Evolutionary conservation across 257 asterid genomes (phyloP).

Genomic region (Primulina tabacum): DNA sequence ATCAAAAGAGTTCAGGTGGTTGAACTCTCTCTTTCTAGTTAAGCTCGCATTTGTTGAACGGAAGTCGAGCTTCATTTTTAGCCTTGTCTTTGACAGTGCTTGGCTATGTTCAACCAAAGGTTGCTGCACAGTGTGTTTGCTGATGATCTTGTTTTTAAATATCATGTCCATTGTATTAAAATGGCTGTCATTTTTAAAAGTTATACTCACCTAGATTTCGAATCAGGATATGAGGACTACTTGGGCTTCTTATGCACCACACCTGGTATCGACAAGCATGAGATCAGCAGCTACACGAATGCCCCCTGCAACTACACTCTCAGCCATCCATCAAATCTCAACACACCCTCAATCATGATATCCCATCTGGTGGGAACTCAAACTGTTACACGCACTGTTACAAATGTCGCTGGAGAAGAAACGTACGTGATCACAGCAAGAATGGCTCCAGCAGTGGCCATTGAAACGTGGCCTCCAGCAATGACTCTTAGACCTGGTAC

Average conservation of each 20-base stretch:
- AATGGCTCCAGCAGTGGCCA: slow-evolving; percentile 88
- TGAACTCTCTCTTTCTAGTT: not conserved
- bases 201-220: slow-evolving; percentile 19
- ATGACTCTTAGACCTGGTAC: slow-evolving; percentile 83
- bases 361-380: slow-evolving; percentile 90
- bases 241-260: slow-evolving; percentile 89
- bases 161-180: not conserved
- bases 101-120: not conserved
- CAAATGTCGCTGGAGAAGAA: slow-evolving; percentile 86
- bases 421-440: slow-evolving; percentile 78
- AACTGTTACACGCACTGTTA: slow-evolving; percentile 72
- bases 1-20: not conserved
- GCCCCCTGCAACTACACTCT: slow-evolving; percentile 91
- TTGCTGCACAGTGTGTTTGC: not conserved
- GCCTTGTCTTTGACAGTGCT: not conserved
- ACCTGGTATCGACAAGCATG: slow-evolving; percentile 71
- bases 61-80: not conserved
- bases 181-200: not conserved
- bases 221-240: slow-evolving; percentile 79
- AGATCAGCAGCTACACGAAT: slow-evolving; percentile 62
- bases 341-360: slow-evolving; percentile 75
- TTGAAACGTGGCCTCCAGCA: slow-evolving; percentile 90
- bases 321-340: slow-evolving; percentile 80
- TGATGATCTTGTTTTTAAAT: not conserved
- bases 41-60: not conserved